Evolutionary conservation across 306 rosid genomes (phyloP).

Genomic region (Arachis stenosperma): DNA sequence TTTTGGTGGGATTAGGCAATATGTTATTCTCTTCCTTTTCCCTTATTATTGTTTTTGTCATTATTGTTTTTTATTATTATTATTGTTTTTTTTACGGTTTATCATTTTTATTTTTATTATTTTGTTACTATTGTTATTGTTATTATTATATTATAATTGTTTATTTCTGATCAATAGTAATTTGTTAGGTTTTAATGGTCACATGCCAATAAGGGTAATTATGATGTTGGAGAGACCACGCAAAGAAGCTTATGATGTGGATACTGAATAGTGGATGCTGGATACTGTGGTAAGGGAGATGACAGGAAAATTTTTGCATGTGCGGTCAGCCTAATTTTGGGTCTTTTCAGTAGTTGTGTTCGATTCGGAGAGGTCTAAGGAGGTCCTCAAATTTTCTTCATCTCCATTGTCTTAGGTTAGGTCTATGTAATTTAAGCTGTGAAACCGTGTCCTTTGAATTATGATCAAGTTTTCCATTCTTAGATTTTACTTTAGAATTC

Average conservation of each 20-base stretch:
- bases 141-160: neutral
- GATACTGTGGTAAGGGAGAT: neutral
- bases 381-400: constrained; percentile 49
- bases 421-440: neutral
- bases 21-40: constrained; percentile 16
- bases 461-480: constrained; percentile 1
- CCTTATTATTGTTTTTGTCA: neutral
- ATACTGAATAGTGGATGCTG: neutral
- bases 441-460: constrained; percentile 23
- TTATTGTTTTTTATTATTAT: neutral
- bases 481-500: neutral
- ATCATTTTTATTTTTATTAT: neutral
- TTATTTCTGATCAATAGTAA: constrained; percentile 21
- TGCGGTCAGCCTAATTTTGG: constrained; percentile 35
- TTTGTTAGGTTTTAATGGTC: neutral
- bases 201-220: constrained; percentile 28
- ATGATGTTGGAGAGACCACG: constrained; percentile 28
- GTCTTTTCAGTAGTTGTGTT: constrained; percentile 39
- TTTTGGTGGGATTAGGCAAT: constrained; percentile 16
- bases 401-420: neutral
- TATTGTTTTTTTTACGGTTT: neutral
- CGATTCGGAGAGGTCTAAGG: constrained; percentile 60
- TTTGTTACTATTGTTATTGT: neutral
- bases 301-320: constrained; percentile 24
- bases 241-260: constrained; percentile 22